Base-by-base conservation (phyloP, 2,329 filamentous ascomycete genomes). In the Cercospora sp. region DNA sequence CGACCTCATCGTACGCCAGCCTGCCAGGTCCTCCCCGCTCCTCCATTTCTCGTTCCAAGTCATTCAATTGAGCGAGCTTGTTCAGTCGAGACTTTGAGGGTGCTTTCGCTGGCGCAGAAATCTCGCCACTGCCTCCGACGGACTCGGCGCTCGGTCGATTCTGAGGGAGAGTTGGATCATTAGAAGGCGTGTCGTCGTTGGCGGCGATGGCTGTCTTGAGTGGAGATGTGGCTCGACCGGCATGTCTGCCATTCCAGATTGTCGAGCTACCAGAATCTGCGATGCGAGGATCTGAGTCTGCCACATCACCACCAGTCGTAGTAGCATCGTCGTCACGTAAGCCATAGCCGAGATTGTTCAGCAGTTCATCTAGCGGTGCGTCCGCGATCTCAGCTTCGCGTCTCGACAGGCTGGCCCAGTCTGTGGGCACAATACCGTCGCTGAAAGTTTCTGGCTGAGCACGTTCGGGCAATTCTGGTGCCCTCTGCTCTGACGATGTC, bases 1-100 rank as follows among this genome's bases (percentile, higher is more conserved):
- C 89, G 79, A 98, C 96, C 79, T 98, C 95, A 0, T 86, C 85
- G 72, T 90, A 94, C 76, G 81, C 91, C 59, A 98, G 82, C 75
- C 89, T 88, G 0, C 93, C 94, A 5, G 89, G 91, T 0, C 93
- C 94, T n/a, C 91, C 92, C 28, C 92, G 85, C 67, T 85, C 82
- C 66, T 84, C 84, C 1, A 92, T 90, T 77, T 93, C 89, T 43
- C 85, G 81, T 75, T 95, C 91, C 0, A 90, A 86, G 16, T 85
- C 77, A 72, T 90, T 88, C 7, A 94, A 82, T 30, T 76, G 75
- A 7, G 79, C 78, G 76, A 83, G 83, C 12, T 82, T 81, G 18
- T 81, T 80, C 3, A 88, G 79, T 43, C 67, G 69, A 32, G 63
- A 32, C 32, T 59, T 68, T 8, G 69, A 61, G 4, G 71, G 68